Base-by-base conservation (phyloP, 306 rosid species). In the Canavalia gladiata region DNA sequence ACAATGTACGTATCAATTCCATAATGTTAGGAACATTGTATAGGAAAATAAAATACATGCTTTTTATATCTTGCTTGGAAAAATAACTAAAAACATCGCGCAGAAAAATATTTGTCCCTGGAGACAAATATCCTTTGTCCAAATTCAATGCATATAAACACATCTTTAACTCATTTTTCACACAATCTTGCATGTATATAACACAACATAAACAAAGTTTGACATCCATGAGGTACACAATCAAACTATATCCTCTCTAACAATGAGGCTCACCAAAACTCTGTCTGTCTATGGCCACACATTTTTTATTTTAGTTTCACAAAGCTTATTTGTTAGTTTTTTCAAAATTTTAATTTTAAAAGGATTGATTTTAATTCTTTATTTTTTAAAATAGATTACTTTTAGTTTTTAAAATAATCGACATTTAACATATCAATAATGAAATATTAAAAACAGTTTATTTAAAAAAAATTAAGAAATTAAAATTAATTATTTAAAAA, bases 1-100 rank as follows among this genome's bases (percentile, higher is more conserved):
- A 37, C 71, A 57, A 50, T 65, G 75, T 60, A 59, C 29, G 81
- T 45, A 70, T 67, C 50, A 6, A 50, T 50, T 78, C 60, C 42
- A 76, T 34, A 49, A 62, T 18, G 72, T 76, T 34, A 62, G 13
- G 18, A 60, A 49, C 69, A 79, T 4, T 62, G 11, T 63, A 11
- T 11, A 59, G 5, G 35, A 64, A 57, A 72, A 68, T 28, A 62
- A 18, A 18, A 18, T 18, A 59, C 29, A 33, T 42, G 10, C 5
- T 4, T 34, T 29, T 11, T 28, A 29, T 28, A 57, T 28, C 34
- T 28, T 30, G 43, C 25, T 33, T 8, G 25, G 7, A 34, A 11
- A 37, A 37, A 2, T 37, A 2, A 4, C 3, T 37, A 13, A 64
- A 62, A 11, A 62, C 6, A 0, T 12, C 12, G 12, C 1, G 7